These are phyloP conservation scores for Eragrostis nindensis DNA, from an alignment of 176 grass and related monocot genomes.

Conservation along the genomic window DNA sequence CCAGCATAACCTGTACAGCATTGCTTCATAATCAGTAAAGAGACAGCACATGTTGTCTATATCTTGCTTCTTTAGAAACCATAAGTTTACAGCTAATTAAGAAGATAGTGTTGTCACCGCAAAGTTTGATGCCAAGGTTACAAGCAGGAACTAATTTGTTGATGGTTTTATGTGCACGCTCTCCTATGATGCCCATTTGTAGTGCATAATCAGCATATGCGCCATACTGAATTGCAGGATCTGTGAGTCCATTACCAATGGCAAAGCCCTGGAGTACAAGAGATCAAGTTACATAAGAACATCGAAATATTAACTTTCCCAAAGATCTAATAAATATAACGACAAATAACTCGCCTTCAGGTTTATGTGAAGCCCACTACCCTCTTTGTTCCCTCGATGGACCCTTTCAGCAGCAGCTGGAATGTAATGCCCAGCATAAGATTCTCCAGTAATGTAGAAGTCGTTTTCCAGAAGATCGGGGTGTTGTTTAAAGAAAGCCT, in stretches of 20 bases:
- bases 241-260: constrained; percentile 6
- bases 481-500: constrained; percentile 19
- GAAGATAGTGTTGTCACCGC: background rate
- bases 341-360: background rate
- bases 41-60: background rate
- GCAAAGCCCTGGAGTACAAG: constrained; percentile 3
- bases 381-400: background rate
- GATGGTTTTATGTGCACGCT: background rate
- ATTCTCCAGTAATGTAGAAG: constrained; percentile 9
- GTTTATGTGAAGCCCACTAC: constrained; percentile 4
- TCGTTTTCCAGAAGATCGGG: background rate
- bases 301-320: background rate
- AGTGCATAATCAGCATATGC: constrained; percentile 10
- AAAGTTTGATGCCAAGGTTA: constrained; percentile 14
- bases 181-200: constrained; percentile 10
- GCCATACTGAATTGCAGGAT: constrained; percentile 1
- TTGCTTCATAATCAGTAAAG: background rate
- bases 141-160: constrained; percentile 15
- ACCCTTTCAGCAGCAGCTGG: constrained; percentile 2
- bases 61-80: background rate
- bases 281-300: background rate
- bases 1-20: constrained; percentile 5
- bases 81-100: background rate
- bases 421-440: constrained; percentile 5
- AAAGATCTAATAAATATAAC: background rate